These are phyloP conservation scores for Tuctoria greenei DNA, from an alignment of 176 grass and related monocot genomes.

Conservation along the genomic window DNA sequence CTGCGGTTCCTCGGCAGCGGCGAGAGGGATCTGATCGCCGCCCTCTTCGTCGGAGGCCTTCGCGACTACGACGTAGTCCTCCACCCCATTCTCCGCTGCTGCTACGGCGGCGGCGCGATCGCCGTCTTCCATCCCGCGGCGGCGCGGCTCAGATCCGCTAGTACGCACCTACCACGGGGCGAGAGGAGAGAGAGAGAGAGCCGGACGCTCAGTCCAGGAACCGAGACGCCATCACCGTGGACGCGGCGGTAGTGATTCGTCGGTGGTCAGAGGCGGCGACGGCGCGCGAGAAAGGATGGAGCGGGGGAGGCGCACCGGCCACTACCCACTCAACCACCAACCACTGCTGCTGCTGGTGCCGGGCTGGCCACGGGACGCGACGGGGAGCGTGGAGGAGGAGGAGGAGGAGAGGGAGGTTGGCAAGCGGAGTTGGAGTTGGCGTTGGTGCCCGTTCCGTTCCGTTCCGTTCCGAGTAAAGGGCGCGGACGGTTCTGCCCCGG, in stretches of 20 bases:
- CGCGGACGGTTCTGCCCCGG: background rate
- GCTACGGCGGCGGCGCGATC: background rate
- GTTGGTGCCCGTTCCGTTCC: background rate
- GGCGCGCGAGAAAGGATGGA: background rate
- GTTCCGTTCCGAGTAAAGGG: too few relatives aligned
- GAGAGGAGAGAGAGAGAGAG: background rate
- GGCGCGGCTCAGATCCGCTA: background rate
- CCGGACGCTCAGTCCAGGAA: background rate
- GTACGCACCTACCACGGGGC: background rate
- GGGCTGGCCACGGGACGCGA: background rate
- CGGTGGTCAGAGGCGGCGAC: too few relatives aligned
- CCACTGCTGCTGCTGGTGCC: background rate
- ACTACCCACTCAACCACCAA: background rate
- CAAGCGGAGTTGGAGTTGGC: background rate
- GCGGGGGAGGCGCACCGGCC: background rate
- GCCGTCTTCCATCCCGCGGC: slow-evolving; percentile 29
- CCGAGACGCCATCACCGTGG: background rate
- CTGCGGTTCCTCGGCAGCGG: background rate
- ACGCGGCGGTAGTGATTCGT: background rate
- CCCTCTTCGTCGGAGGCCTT: background rate
- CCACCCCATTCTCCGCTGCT: slow-evolving; percentile 31
- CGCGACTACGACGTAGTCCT: slow-evolving; percentile 36
- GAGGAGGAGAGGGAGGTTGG: background rate
- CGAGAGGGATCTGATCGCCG: slow-evolving; percentile 15
- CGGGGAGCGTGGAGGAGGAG: too few relatives aligned